phyloP scores from a whole-genome alignment of 768 basidiomycete species.

The Tephrocybe sp. region DNA sequence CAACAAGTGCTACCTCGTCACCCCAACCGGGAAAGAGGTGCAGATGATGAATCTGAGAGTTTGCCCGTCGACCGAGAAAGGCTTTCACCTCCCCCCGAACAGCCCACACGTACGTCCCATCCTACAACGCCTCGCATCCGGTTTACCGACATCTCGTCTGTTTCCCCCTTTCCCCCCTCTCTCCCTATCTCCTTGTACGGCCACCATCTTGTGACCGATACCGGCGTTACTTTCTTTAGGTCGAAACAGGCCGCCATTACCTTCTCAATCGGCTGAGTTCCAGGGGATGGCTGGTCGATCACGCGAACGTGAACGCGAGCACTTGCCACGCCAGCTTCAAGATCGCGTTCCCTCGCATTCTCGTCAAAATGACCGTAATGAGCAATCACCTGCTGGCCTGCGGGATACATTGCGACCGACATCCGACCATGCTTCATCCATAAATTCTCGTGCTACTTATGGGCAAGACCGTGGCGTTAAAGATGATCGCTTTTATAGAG shows the following conservation, averaged over 20 bases:
- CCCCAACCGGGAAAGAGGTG: conserved; percentile 3
- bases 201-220: background rate
- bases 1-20: background rate
- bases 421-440: too few relatives aligned
- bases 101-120: conserved; percentile 32
- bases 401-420: too few relatives aligned
- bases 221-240: conserved; percentile 22
- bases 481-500: background rate
- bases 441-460: conserved; percentile 10
- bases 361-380: conserved; percentile 1
- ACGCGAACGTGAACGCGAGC: conserved; percentile 8
- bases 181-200: conserved; percentile 2
- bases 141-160: conserved; percentile 18
- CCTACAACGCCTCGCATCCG: conserved; percentile 19
- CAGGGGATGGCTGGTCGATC: conserved; percentile 21
- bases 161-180: conserved; percentile 13
- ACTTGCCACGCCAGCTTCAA: background rate
- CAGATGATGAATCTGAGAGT: conserved; percentile 16
- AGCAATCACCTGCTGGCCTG: background rate
- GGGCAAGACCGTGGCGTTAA: background rate
- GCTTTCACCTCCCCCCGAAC: conserved; percentile 15
- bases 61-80: conserved; percentile 7
- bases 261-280: conserved; percentile 41
- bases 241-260: conserved; percentile 41
- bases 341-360: conserved; percentile 1